Evolutionary conservation across 2,329 filamentous ascomycete species (phyloP).

Genomic region (Seiridium unicorne): DNA sequence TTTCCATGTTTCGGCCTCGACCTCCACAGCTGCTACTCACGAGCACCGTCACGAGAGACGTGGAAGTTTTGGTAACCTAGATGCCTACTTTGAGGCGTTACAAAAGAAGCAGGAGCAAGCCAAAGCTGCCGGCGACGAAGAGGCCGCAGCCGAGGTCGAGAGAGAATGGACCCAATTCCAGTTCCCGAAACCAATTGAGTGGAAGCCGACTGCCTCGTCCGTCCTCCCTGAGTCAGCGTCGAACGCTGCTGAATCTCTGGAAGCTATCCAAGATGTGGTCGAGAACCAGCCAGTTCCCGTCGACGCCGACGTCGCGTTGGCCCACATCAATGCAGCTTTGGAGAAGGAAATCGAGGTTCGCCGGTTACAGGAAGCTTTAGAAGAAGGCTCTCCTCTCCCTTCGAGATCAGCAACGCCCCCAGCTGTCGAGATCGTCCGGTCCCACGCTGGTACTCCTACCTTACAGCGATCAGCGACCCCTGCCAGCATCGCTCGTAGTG

Average conservation of each 20-base stretch:
- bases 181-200: constrained; percentile 84
- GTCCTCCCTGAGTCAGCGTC: constrained; percentile 57
- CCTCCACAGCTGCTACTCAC: constrained; percentile 47
- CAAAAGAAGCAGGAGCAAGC: constrained; percentile 57
- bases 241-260: constrained; percentile 38
- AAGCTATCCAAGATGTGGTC: constrained; percentile 25
- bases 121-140: constrained; percentile 42
- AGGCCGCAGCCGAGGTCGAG: constrained; percentile 53
- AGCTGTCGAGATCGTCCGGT: constrained; percentile 36
- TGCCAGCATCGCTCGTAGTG: constrained; percentile 50
- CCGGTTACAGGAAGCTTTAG: constrained; percentile 41
- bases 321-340: constrained; percentile 82
- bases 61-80: constrained; percentile 64
- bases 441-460: constrained; percentile 38
- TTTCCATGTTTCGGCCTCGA: constrained; percentile 62
- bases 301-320: constrained; percentile 60
- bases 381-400: constrained; percentile 34
- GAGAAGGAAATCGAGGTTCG: constrained; percentile 70
- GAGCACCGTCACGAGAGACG: constrained; percentile 57
- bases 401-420: constrained; percentile 32
- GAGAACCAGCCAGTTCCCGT: constrained; percentile 37
- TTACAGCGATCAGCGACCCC: constrained; percentile 40
- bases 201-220: constrained; percentile 65
- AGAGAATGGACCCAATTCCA: constrained; percentile 92
- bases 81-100: constrained; percentile 89